phyloP scores from a whole-genome alignment of 106 monocot species.

The Dendrobium catenatum region DNA sequence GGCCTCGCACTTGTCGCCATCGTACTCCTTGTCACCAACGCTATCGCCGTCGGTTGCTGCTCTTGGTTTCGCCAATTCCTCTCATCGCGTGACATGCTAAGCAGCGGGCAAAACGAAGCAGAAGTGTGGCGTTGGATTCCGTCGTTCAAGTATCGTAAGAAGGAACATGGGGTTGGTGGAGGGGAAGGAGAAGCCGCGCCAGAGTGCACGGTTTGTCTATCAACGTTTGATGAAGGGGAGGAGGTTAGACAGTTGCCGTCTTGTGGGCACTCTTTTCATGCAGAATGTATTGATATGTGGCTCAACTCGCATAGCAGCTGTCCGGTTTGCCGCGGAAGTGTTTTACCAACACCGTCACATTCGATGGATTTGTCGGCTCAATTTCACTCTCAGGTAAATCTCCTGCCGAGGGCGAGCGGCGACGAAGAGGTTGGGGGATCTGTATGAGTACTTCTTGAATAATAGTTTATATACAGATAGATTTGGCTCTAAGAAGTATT shows the following conservation, averaged over 20 bases:
- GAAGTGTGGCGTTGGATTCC: background rate
- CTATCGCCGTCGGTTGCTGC: slow-evolving; percentile 12
- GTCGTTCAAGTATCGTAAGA: background rate
- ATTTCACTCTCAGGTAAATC: background rate
- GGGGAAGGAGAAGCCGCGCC: background rate
- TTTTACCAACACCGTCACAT: background rate
- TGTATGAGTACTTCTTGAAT: too few relatives aligned
- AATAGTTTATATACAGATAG: too few relatives aligned
- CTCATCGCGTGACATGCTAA: background rate
- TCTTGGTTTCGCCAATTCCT: background rate
- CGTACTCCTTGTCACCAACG: slow-evolving; percentile 6
- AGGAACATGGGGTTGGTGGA: background rate
- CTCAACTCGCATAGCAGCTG: slow-evolving; percentile 11
- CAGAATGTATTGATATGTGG: slow-evolving; percentile 15
- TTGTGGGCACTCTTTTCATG: slow-evolving; percentile 13
- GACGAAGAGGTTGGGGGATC: background rate
- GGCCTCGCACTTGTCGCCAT: slow-evolving; percentile 3
- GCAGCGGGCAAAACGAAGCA: background rate
- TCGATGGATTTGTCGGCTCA: background rate
- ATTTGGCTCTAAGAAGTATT: too few relatives aligned
- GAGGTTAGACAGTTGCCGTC: slow-evolving; percentile 13
- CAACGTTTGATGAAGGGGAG: slow-evolving; percentile 8
- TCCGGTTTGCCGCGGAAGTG: slow-evolving; percentile 5
- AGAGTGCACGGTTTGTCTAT: slow-evolving; percentile 12
- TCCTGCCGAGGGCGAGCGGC: background rate